Base-by-base conservation (phyloP, 805 yeast species). In the Saturnispora besseyi region DNA sequence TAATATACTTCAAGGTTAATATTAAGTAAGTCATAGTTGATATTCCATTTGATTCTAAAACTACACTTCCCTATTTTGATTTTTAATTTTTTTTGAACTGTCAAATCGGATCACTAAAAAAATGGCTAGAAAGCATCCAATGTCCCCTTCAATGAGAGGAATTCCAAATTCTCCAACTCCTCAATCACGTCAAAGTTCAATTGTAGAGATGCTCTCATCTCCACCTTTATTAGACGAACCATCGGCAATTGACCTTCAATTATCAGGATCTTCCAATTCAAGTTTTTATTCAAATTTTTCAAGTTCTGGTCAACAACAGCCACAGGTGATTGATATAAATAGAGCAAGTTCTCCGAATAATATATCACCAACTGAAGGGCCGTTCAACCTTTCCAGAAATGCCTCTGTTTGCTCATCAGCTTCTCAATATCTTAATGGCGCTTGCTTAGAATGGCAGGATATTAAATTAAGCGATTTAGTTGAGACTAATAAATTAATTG, bases 401-500 rank as follows among this genome's bases (percentile, higher is more conserved):
- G 63, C 73, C 8, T 68, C 61, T 46, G 56, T 59, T 65, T 73
- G 65, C 32, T 66, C 74, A 2, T 55, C 62, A 4, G 45, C 50
- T 15, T 60, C 61, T 1, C 55, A 57, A 58, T 46, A 55, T 62
- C 41, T 62, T 58, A 48, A 51, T 24, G 69, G 61, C 41, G 57
- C 62, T 12, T 54, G 65, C 11, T 55, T 59, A 33, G 87, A 84
- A 57, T 87, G 96, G 95, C 78, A 78, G 59, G 84, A 82, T 53
- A 77, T 87, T 22, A 77, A 75, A 38, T 71, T 93, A 53, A 65
- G 76, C 12, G 93, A 87, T 57, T 73, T 93, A 57, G 82, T 89
- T 38, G 95, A 87, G 65, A 73, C 77, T 41, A 89, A 84, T 55
- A 84, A 86, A 63, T 74, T 93, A 57, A 77, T 90, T 45, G 74